These are phyloP conservation scores for Cryphonectria radicalis DNA, from an alignment of 2,329 filamentous ascomycete genomes.

Conservation along the genomic window DNA sequence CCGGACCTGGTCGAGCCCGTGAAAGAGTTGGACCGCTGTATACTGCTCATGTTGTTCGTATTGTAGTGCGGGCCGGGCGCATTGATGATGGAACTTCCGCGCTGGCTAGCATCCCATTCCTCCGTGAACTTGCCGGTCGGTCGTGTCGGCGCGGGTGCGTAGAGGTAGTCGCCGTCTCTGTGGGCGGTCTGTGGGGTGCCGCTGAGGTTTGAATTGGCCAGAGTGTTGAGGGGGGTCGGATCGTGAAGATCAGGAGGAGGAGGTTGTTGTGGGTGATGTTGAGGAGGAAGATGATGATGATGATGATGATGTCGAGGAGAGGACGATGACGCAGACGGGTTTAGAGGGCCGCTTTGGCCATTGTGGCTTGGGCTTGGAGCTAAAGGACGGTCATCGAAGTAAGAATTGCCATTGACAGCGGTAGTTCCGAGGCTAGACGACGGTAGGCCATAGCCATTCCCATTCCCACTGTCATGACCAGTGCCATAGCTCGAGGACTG, in stretches of 20 bases:
- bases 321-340: slow-evolving; percentile 24
- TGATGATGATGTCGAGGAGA: slow-evolving; percentile 15
- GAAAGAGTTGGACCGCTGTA: slow-evolving; percentile 67
- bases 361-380: slow-evolving; percentile 17
- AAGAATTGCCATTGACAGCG: slow-evolving; percentile 17
- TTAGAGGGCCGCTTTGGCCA: slow-evolving; percentile 9
- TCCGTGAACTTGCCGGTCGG: slow-evolving; percentile 64
- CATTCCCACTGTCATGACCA: neutral
- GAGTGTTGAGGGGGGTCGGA: slow-evolving; percentile 31
- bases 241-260: slow-evolving; percentile 1
- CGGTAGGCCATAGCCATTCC: slow-evolving; percentile 1
- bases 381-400: slow-evolving; percentile 7
- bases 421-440: slow-evolving; percentile 21
- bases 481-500: slow-evolving; percentile 10
- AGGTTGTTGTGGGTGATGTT: slow-evolving; percentile 6
- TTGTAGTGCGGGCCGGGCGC: slow-evolving; percentile 39
- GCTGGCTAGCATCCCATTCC: slow-evolving; percentile 71
- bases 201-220: slow-evolving; percentile 29
- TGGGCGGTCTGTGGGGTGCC: slow-evolving; percentile 1
- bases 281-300: slow-evolving; percentile 3
- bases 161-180: slow-evolving; percentile 26
- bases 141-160: slow-evolving; percentile 32
- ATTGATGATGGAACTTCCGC: slow-evolving; percentile 67
- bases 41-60: slow-evolving; percentile 34
- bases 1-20: slow-evolving; percentile 54